A percentile compares a stretch with the other conserved stretches of the same genome.
Evolutionary conservation across 768 basidiomycete species (phyloP).

Genomic region (Psilocybe cyanescens): DNA sequence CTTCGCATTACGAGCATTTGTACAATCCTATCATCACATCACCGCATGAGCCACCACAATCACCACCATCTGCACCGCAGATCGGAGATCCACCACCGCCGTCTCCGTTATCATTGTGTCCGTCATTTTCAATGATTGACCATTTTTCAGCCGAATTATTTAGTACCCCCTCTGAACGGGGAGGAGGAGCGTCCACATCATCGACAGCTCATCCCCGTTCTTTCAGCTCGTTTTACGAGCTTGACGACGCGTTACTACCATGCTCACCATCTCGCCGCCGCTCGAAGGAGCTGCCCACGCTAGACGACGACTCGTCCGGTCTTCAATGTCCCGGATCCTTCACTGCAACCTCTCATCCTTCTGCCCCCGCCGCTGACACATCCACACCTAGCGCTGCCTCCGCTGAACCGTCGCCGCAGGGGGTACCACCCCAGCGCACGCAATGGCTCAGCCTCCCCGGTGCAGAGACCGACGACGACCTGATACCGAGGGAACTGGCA

Average conservation of each 20-base stretch:
- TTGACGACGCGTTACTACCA: slow-evolving; percentile 7
- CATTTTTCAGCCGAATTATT: no score
- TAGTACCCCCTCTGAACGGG: no score
- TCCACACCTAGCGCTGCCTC: no score
- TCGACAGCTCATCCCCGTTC: not conserved
- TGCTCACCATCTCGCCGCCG: slow-evolving; percentile 24
- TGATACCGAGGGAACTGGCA: slow-evolving; percentile 28
- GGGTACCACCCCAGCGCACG: slow-evolving; percentile 18
- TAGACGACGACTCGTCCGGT: slow-evolving; percentile 12
- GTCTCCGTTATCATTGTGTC: not conserved
- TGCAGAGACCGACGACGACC: slow-evolving; percentile 36
- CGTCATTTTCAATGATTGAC: no score
- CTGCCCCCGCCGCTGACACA: not conserved
- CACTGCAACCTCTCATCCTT: not conserved
- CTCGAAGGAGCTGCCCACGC: slow-evolving; percentile 18
- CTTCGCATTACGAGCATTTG: slow-evolving; percentile 8
- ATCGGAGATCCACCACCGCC: not conserved
- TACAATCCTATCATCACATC: slow-evolving; percentile 5
- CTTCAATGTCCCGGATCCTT: not conserved
- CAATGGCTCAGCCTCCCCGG: slow-evolving; percentile 35
- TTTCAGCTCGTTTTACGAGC: slow-evolving; percentile 5
- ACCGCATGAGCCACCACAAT: not conserved
- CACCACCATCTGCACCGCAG: not conserved
- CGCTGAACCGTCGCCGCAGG: no score
- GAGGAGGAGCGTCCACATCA: no score